Base-by-base conservation (phyloP, 192 early-diverging fungal species). In the Neocallimastix lanati region DNA sequence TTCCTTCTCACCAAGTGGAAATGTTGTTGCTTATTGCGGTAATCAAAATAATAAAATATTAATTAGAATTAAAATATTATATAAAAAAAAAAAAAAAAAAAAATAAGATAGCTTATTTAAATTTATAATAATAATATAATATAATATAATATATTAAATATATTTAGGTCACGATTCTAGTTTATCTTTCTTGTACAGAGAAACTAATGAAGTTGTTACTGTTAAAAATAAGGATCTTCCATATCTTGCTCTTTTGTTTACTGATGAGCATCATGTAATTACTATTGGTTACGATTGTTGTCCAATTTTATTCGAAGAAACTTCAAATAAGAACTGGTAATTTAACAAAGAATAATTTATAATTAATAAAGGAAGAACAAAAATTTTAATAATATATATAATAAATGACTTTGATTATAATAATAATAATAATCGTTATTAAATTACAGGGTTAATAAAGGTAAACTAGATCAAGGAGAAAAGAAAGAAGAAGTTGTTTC, bases 261-360 rank as follows among this genome's bases (percentile, higher is more conserved):
- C 90, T 29, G 91, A 89, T 37, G 94, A 93, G 79, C 83, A 86
- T 67, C 88, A 88, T 29, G 92, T 98, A 76, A 90, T 97, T 38
- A 96, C 91, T 28, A 92, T 92, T 18, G 97, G 97, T 14, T 93
- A 96, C 84, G 97, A 99, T 82, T 99, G 96, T 84, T 91, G 88
- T 15, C 97, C 97, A 2, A 90, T 93, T 82, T 84, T 99, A 76
- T 93, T 92, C 80, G 88, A 90, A 77, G 83, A 79, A 33, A 87
- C 88, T 78, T 85, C 90, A 76, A 84, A 86, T 6, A 79, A 79
- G 77, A 80, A 89, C 27, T 94, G 93, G 94, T 93, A 82, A 30
- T n/a, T n/a, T n/a, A n/a, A n/a, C n/a, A n/a, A n/a, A n/a, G n/a
- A n/a, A n/a, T n/a, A n/a, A n/a, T n/a, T n/a, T n/a, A n/a, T n/a